phyloP scores from a whole-genome alignment of 768 basidiomycete genomes.

The Amanita pseudoporphyria region DNA sequence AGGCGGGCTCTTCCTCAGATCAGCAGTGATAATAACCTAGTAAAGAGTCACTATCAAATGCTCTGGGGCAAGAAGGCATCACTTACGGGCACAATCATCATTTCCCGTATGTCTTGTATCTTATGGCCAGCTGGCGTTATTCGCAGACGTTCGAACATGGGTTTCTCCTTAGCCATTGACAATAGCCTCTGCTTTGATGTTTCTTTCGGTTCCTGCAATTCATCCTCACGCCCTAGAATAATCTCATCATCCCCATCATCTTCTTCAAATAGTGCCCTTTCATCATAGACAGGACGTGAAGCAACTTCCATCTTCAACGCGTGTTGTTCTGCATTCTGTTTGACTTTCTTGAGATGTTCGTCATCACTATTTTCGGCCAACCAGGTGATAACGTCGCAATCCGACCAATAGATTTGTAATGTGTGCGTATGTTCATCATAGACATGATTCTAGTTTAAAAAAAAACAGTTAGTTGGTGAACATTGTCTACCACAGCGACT shows the following conservation, averaged over 20 bases:
- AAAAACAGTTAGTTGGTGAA: constrained; percentile 13
- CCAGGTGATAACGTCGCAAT: constrained; percentile 89
- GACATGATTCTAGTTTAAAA: constrained; percentile 65
- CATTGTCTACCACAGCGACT: constrained; percentile 18
- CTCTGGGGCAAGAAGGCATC: background rate
- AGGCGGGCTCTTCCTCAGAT: constrained; percentile 91
- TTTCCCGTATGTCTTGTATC: constrained; percentile 90
- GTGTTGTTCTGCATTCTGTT: constrained; percentile 86
- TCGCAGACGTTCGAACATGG: constrained; percentile 78
- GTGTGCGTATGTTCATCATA: constrained; percentile 93
- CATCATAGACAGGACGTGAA: constrained; percentile 77
- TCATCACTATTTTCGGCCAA: constrained; percentile 94
- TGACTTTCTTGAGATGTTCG: constrained; percentile 90
- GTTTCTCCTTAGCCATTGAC: constrained; percentile 67
- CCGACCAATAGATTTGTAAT: constrained; percentile 94
- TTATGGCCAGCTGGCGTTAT: constrained; percentile 71
- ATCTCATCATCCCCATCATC: constrained; percentile 81
- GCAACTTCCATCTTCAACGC: constrained; percentile 87
- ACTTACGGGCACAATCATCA: constrained; percentile 89
- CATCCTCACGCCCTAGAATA: constrained; percentile 54
- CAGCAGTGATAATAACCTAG: constrained; percentile 90
- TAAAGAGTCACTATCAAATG: constrained; percentile 7
- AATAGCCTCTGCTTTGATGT: constrained; percentile 70
- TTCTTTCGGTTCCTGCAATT: constrained; percentile 29
- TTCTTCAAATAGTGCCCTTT: constrained; percentile 82